Conservation (phyloP, 768 basidiomycete genomes). For the Hericium alpestre region DNA sequence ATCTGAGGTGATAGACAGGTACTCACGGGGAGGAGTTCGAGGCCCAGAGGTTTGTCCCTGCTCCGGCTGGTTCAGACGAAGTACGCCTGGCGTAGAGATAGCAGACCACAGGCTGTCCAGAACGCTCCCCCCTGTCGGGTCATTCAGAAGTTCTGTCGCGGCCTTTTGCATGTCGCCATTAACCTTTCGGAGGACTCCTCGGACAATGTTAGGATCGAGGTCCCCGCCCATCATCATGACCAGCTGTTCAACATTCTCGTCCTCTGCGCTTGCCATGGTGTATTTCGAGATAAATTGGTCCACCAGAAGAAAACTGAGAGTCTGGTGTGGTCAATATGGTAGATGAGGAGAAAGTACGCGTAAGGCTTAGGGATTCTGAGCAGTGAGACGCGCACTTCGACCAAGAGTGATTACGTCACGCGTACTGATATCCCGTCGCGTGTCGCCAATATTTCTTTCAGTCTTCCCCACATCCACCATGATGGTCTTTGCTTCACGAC, state of each 20-base stretch:
- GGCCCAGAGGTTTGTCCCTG: conserved; percentile 12
- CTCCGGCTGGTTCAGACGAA: background rate
- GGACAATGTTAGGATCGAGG: conserved; percentile 35
- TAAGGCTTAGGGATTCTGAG: no score
- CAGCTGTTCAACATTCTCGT: conserved; percentile 23
- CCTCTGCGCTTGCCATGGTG: conserved; percentile 13
- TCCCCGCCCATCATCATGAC: conserved; percentile 29
- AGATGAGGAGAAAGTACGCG: no score
- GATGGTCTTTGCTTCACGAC: no score
- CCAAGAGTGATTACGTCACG: no score
- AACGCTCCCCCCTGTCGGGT: conserved; percentile 15
- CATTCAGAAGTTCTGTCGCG: conserved; percentile 22
- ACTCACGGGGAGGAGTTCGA: conserved; percentile 19
- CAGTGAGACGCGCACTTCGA: no score
- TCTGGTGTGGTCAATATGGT: no score
- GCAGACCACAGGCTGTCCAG: background rate
- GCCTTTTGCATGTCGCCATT: conserved; percentile 38
- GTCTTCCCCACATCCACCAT: no score
- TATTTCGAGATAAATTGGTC: no score
- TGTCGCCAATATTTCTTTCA: no score
- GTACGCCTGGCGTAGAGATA: background rate
- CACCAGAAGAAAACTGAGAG: no score
- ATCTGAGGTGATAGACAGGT: no score
- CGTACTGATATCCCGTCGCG: no score
- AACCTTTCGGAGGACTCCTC: conserved; percentile 49